A percentile compares a stretch with the other conserved stretches of the same genome.
Evolutionary conservation across 495 filamentous ascomycete species (phyloP).

Genomic region (Aspergillus biplanus): DNA sequence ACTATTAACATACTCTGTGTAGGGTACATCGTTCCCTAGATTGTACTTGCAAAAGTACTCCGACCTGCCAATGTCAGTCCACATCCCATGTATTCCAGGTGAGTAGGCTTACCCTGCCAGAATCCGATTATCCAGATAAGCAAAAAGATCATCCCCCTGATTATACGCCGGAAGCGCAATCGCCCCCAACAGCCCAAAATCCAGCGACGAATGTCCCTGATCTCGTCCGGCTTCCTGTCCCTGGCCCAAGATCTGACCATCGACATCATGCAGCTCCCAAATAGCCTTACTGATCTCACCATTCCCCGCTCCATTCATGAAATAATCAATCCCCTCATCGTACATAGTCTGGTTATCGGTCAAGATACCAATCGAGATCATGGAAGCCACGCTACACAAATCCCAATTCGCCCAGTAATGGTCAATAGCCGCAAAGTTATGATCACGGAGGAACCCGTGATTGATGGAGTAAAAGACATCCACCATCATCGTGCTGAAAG

Average conservation of each 20-base stretch:
- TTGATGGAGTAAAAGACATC: conserved; percentile 43
- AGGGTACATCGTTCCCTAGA: conserved; percentile 45
- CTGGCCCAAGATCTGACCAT: conserved; percentile 36
- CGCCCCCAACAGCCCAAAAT: conserved; percentile 40
- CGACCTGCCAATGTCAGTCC: conserved; percentile 24
- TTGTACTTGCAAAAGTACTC: conserved; percentile 52
- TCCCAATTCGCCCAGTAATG: conserved; percentile 55
- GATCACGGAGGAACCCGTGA: conserved; percentile 33
- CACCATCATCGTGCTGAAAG: conserved; percentile 33
- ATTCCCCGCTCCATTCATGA: conserved; percentile 41
- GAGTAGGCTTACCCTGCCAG: conserved; percentile 30
- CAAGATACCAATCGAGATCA: conserved; percentile 44
- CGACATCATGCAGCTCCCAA: conserved; percentile 29
- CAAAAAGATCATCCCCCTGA: conserved; percentile 46
- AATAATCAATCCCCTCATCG: conserved; percentile 38
- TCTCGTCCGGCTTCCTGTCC: conserved; percentile 50
- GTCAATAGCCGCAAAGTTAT: conserved; percentile 34
- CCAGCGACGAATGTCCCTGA: conserved; percentile 46
- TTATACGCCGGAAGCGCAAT: conserved; percentile 46
- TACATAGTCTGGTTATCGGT: conserved; percentile 46
- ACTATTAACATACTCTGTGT: conserved; percentile 40
- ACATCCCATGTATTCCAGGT: no score
- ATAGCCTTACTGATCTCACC: conserved; percentile 38
- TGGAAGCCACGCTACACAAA: conserved; percentile 44
- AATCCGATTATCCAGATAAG: conserved; percentile 36